These are phyloP conservation scores for Termitomyces eurrhizus DNA, from an alignment of 768 basidiomycete species.

Conservation along the genomic window DNA sequence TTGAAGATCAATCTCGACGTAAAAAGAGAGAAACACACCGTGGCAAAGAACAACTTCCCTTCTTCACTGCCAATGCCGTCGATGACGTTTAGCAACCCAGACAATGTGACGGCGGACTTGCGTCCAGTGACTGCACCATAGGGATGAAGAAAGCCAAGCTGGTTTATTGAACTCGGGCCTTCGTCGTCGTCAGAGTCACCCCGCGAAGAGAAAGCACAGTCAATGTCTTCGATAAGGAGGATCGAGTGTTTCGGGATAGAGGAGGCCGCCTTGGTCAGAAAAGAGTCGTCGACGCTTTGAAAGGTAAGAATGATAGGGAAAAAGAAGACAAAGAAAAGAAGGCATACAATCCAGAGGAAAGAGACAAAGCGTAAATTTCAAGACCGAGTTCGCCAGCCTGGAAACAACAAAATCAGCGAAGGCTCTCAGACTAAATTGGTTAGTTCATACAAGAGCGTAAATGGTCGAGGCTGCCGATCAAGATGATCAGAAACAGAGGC, in stretches of 20 bases:
- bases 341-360: constrained; percentile 44
- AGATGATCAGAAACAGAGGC: constrained; percentile 27
- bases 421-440: neutral
- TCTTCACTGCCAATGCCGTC: constrained; percentile 62
- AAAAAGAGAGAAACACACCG: constrained; percentile 28
- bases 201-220: constrained; percentile 52
- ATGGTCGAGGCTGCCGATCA: constrained; percentile 45
- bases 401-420: neutral
- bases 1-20: neutral
- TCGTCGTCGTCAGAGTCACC: constrained; percentile 33
- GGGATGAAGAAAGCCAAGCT: constrained; percentile 10
- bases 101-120: constrained; percentile 42
- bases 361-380: constrained; percentile 72
- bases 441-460: constrained; percentile 40
- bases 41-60: constrained; percentile 59
- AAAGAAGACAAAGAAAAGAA: neutral
- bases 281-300: constrained; percentile 45
- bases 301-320: neutral
- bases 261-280: constrained; percentile 41
- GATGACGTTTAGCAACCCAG: constrained; percentile 53
- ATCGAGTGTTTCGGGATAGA: constrained; percentile 50
- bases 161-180: neutral
- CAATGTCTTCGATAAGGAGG: constrained; percentile 58
- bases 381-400: constrained; percentile 67
- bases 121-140: constrained; percentile 1